Base-by-base conservation (phyloP, 2,329 filamentous ascomycete species). In the Monilinia fructicola region DNA sequence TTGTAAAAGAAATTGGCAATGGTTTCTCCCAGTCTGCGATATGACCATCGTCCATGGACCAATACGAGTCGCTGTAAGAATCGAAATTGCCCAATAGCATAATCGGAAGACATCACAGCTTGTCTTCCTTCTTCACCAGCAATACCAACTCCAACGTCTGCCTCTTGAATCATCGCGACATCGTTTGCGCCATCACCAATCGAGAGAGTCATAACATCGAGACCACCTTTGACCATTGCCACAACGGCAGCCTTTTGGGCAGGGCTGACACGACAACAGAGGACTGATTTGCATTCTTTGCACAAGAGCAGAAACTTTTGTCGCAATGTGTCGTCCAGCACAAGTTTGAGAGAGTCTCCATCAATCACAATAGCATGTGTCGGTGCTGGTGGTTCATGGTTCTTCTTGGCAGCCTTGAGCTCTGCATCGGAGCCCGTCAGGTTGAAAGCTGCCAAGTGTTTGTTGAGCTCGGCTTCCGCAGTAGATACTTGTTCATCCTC, bases 1-100 rank as follows among this genome's bases (percentile, higher is more conserved):
- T 99, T 99, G 87, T 98, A 99, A 83, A 99, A 99, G 84, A 99
- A 99, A 78, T 99, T 99, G 78, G 93, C 92, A 74, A 96, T 97
- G 56, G 90, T 91, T 81, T 99, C 95, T 40, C 90, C 92, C 77
- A 99, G 81, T 73, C 95, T 88, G 64, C 94, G 87, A 80, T 99
- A 99, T n/a, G 93, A 97, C 92, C 93, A 97, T 67, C 93, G 87
- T 67, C 93, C 93, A 76, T 97, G 93, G 5, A 97, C 93, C 26
- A 97, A 85, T 40, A 97, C 85, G 68, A 97, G 82, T 65, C 93
- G 84, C 73, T 93, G 89, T 62, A 97, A 82, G 80, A 91, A 97
- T 52, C 92, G 86, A 82, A 97, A 97, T 78, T 97, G 93, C 1
- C 92, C 93, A 76, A 97, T 96, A 62, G 93, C 93, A 76, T 96